A percentile compares a stretch with the other conserved stretches of the same genome.
Conservation (phyloP, 2,329 filamentous ascomycete species). For the Phaeoacremonium minimum region DNA sequence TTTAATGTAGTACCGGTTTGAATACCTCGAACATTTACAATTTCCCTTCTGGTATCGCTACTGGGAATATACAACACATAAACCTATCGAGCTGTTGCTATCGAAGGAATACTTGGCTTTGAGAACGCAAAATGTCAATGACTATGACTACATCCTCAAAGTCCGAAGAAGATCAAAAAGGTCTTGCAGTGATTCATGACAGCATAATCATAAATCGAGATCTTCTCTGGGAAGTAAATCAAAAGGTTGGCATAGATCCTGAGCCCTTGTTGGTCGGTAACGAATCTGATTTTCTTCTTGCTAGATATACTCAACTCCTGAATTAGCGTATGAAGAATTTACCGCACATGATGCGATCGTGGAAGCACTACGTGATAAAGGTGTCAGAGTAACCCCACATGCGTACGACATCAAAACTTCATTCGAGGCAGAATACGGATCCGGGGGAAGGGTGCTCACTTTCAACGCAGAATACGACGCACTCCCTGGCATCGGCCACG, state of each 20-base stretch:
- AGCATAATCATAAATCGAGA: neutral
- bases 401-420: conserved; percentile 1
- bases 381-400: neutral
- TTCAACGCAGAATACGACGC: conserved; percentile 4
- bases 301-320: neutral
- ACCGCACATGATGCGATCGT: neutral
- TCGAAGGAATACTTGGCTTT: no score
- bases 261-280: no score
- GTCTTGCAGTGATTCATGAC: neutral
- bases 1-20: no score
- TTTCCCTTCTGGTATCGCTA: no score
- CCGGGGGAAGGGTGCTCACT: neutral
- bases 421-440: conserved; percentile 1
- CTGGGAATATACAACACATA: no score
- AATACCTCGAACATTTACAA: no score
- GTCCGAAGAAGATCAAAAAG: neutral
- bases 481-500: conserved; percentile 3
- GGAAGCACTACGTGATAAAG: neutral
- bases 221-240: neutral
- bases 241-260: neutral
- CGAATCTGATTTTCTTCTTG: neutral
- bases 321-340: neutral
- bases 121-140: no score
- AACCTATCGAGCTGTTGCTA: no score
- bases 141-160: no score